Evolutionary conservation across 805 yeast genomes (phyloP), one percentile per base, ranked within the genome.

Genomic region (Wickerhamiella siamensis): DNA sequence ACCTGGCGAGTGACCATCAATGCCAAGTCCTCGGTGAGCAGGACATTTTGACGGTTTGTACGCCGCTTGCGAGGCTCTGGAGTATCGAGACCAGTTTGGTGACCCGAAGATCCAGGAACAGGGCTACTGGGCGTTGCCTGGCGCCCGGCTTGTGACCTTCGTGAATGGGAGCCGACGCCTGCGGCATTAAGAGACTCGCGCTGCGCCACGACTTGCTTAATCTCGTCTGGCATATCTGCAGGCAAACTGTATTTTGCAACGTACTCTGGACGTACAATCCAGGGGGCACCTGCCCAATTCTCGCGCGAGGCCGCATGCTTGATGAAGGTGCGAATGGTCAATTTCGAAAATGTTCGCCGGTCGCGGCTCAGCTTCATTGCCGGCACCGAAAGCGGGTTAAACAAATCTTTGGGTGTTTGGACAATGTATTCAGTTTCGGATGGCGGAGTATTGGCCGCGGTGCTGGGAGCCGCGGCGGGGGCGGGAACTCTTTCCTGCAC

Each of bases 271-370:
- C 79, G 81, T 14, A 91, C 91, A 17, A 88, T 76, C 97, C 97
- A 91, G 2, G 97, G 97, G 2, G 96, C 88, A 3, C 97, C 96
- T 34, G 78, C 67, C 67, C 81, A 83, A 42, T 79, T 71, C 1
- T 87, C 82, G 43, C 94, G 74, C 5, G 80, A 69, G 56, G 83
- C 70, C 36, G 83, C 71, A 57, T 82, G 70, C 60, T 87, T 82
- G 56, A 87, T 70, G 57, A 91, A 78, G n/a, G 95, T 79, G 58
- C 87, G 81, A 31, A 91, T 80, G 41, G 81, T 71, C 74, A 87
- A 79, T 59, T 88, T 91, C 8, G 96, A 87, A 63, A 86, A 87
- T 41, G 79, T 70, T 46, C 79, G 79, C 46, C 96, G 70, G 55
- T 88, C 95, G 49, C 98, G 70, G 27, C 79, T 65, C 18, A 91